phyloP scores from a whole-genome alignment of 1,284 basidiomycete species.

The Anthracocystis walkeri region DNA sequence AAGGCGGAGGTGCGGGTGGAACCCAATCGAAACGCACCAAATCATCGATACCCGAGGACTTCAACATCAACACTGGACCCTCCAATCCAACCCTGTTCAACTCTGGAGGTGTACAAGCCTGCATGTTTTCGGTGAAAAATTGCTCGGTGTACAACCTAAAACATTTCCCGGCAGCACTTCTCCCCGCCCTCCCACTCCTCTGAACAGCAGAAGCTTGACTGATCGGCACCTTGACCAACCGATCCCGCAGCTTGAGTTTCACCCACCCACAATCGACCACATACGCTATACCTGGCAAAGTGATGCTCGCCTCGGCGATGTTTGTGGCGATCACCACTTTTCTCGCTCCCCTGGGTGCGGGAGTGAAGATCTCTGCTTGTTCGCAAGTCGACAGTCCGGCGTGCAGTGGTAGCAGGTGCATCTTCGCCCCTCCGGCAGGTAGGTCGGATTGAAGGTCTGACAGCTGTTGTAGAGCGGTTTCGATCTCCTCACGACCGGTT shows the following conservation, averaged over 20 bases:
- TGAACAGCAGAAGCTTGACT: slow-evolving; percentile 70
- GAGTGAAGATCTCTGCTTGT: slow-evolving; percentile 85
- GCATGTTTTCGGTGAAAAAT: slow-evolving; percentile 78
- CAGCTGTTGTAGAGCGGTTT: slow-evolving; percentile 83
- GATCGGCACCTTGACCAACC: slow-evolving; percentile 64
- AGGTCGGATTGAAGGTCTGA: slow-evolving; percentile 82
- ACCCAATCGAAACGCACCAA: slow-evolving; percentile 90
- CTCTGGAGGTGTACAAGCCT: slow-evolving; percentile 83
- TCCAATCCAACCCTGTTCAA: slow-evolving; percentile 88
- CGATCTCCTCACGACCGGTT: slow-evolving; percentile 72
- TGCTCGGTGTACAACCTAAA: slow-evolving; percentile 88
- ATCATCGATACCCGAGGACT: slow-evolving; percentile 88
- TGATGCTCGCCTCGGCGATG: slow-evolving; percentile 96
- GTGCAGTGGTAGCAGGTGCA: slow-evolving; percentile 81
- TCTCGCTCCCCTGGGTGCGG: slow-evolving; percentile 78
- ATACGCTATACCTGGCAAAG: slow-evolving; percentile 92
- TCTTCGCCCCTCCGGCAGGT: slow-evolving; percentile 73
- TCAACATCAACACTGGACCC: slow-evolving; percentile 88
- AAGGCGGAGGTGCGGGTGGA: slow-evolving; percentile 81
- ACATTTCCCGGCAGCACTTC: slow-evolving; percentile 82
- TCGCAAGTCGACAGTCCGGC: slow-evolving; percentile 87
- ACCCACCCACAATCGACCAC: slow-evolving; percentile 96
- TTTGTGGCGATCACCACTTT: slow-evolving; percentile 96
- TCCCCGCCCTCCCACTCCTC: slow-evolving; percentile 70
- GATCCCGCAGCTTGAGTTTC: slow-evolving; percentile 76